phyloP scores from a whole-genome alignment of 257 asterid genomes.

The Prunella vulgaris region DNA sequence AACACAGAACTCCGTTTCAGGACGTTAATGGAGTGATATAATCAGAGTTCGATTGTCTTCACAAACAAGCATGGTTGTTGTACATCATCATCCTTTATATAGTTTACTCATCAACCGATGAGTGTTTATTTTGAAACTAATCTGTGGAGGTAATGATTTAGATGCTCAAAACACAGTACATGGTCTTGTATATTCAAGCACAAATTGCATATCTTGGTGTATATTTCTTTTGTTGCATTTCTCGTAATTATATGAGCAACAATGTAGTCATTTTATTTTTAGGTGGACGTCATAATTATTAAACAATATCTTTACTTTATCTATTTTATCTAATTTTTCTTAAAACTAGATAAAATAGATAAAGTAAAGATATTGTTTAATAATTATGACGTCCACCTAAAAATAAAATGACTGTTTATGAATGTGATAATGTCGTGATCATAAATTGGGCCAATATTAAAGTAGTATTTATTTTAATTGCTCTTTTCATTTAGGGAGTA shows the following conservation, averaged over 20 bases:
- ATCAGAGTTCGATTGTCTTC: neutral
- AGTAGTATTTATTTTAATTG: no score
- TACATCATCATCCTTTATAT: no score
- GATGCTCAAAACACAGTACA: neutral
- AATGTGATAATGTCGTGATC: no score
- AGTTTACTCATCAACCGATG: constrained; percentile 29
- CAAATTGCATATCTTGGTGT: neutral
- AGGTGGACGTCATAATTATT: no score
- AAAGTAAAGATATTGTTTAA: no score
- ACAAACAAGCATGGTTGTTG: constrained; percentile 9
- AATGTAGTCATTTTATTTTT: neutral
- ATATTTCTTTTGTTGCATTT: neutral
- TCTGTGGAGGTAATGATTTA: neutral
- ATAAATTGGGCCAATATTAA: no score
- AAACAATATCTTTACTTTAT: no score
- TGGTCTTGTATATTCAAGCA: neutral
- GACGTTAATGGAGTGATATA: constrained; percentile 43
- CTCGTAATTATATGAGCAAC: neutral
- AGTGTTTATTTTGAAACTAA: constrained; percentile 4
- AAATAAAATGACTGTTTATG: no score
- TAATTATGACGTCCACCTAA: no score
- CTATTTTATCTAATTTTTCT: no score
- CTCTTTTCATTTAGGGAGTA: no score
- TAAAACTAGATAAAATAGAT: no score
- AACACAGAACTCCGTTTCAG: constrained; percentile 61